phyloP scores from a whole-genome alignment of 2,329 filamentous ascomycete genomes.

The Exophiala spinifera region DNA sequence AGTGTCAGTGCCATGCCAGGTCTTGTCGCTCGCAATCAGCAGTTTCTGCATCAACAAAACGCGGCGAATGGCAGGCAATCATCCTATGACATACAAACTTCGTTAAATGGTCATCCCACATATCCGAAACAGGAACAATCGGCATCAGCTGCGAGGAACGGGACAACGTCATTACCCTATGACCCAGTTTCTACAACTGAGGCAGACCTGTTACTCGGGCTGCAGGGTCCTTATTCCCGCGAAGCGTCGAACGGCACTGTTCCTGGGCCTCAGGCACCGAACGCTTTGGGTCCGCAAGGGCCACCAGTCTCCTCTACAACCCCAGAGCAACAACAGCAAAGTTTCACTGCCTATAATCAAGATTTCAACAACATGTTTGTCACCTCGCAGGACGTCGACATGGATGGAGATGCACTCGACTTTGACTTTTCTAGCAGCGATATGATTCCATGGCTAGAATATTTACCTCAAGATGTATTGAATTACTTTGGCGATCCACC shows the following conservation, averaged over 20 bases:
- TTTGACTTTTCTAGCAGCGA: slow-evolving; percentile 55
- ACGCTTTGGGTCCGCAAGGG: not conserved
- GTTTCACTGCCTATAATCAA: slow-evolving; percentile 5
- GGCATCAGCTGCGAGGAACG: slow-evolving; percentile 31
- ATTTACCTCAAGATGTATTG: slow-evolving; percentile 65
- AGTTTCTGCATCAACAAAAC: not conserved
- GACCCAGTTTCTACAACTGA: slow-evolving; percentile 41
- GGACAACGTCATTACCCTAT: slow-evolving; percentile 34
- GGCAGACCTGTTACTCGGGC: slow-evolving; percentile 48
- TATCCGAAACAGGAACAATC: not conserved
- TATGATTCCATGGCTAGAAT: slow-evolving; percentile 73
- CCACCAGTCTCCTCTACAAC: slow-evolving; percentile 13
- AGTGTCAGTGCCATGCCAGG: not conserved
- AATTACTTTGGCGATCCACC: slow-evolving; percentile 49
- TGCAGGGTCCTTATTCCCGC: slow-evolving; percentile 45
- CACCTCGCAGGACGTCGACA: slow-evolving; percentile 73
- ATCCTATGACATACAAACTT: too few species aligned
- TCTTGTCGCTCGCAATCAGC: not conserved
- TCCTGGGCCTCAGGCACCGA: not conserved
- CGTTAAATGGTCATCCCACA: too few species aligned
- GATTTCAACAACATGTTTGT: slow-evolving; percentile 59
- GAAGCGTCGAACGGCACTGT: not conserved
- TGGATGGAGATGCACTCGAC: slow-evolving; percentile 38
- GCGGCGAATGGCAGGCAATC: not conserved
- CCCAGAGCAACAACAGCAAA: slow-evolving; percentile 10